These are phyloP conservation scores for Protomyces macrosporus DNA, from an alignment of 1,139 yeast species.

Conservation along the genomic window DNA sequence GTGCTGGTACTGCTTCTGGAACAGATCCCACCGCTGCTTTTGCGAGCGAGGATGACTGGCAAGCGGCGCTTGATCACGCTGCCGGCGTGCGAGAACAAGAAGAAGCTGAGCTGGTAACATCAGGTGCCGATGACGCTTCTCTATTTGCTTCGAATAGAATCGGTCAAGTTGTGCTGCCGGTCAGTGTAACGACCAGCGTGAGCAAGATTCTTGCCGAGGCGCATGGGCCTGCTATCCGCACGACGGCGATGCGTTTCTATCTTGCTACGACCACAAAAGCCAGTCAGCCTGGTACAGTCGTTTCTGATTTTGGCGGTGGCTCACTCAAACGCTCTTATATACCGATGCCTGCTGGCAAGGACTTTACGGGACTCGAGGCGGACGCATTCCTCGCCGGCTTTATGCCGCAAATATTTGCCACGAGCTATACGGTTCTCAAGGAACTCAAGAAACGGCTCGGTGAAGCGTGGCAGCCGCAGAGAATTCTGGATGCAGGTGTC, in stretches of 20 bases:
- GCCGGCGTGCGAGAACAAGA: background rate
- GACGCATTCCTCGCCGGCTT: constrained; percentile 79
- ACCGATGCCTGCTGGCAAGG: constrained; percentile 11
- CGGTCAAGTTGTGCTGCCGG: constrained; percentile 14
- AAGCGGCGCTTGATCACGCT: constrained; percentile 7
- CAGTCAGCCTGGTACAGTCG: background rate
- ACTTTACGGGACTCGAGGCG: constrained; percentile 16
- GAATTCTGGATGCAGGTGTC: constrained; percentile 72
- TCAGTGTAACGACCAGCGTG: background rate
- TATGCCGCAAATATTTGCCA: constrained; percentile 80
- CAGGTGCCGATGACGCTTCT: constrained; percentile 10
- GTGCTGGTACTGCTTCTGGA: background rate
- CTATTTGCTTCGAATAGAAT: constrained; percentile 17
- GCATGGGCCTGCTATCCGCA: constrained; percentile 11
- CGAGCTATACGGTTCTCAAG: constrained; percentile 57
- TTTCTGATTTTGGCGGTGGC: background rate
- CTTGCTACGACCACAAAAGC: constrained; percentile 1
- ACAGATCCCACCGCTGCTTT: background rate
- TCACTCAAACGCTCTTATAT: background rate
- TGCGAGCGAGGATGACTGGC: constrained; percentile 20
- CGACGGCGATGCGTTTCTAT: constrained; percentile 12
- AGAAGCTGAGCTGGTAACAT: background rate
- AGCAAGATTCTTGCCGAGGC: constrained; percentile 1
- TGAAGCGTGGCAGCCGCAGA: constrained; percentile 54
- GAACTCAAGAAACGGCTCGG: constrained; percentile 59